Conservation (phyloP, 257 asterid species). For the Misopates orontium region DNA sequence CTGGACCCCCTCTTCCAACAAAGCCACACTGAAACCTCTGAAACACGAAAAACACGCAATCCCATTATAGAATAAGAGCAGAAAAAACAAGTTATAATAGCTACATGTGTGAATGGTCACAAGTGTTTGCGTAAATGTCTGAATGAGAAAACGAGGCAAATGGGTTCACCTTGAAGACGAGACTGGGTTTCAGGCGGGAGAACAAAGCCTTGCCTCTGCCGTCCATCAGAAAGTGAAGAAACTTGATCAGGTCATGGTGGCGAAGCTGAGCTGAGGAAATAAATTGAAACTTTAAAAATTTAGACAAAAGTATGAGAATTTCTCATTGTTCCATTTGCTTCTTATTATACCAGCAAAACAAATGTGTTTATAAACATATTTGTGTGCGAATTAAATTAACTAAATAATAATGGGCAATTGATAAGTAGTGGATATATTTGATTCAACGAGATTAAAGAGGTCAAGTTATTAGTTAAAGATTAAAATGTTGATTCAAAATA, state of each 20-base stretch:
- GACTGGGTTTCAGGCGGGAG: conserved; percentile 43
- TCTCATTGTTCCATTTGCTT: no score
- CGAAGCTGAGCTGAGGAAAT: no score
- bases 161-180: conserved; percentile 59
- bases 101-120: neutral
- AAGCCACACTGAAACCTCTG: conserved; percentile 49
- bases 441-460: no score
- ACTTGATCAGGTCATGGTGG: conserved; percentile 36
- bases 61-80: neutral
- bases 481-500: no score
- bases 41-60: conserved; percentile 25
- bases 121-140: conserved; percentile 47
- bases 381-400: no score
- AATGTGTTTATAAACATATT: no score
- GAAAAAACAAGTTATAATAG: neutral
- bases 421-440: no score
- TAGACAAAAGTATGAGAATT: no score
- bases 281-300: no score
- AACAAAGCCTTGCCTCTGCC: conserved; percentile 34
- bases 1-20: conserved; percentile 32
- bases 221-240: conserved; percentile 34
- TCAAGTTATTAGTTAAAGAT: no score
- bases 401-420: no score
- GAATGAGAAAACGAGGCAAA: conserved; percentile 28
- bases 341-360: no score